Evolutionary conservation across 106 monocot genomes (phyloP), one percentile per base, ranked within the genome.

Genomic region (Allium fistulosum): DNA sequence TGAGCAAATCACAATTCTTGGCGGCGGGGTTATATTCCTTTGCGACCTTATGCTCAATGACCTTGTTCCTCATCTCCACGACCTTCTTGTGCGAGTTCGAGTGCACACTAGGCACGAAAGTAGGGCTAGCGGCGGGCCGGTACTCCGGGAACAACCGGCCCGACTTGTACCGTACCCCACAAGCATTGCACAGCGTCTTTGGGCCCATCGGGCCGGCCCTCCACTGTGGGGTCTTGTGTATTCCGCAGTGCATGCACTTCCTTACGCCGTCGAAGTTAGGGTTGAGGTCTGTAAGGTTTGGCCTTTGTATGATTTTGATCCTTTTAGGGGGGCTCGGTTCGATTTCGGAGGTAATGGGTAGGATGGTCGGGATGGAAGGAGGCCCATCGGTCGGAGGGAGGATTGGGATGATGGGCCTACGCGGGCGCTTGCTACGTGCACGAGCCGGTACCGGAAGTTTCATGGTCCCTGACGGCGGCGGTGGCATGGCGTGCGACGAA

Each of bases 221-320:
- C 83, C 87, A 83, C 75, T 87, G 87, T 57, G 87, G 82, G 14
- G 87, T 87, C 72, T 83, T 77, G 61, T 72, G 77, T 37, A 71
- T 53, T 18, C 60, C 77, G 68, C 87, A 83, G 61, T 83, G 83
- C 72, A 18, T 9, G 66, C 87, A 87, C 58, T 59, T 67, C 57
- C 65, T 16, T 49, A 7, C 12, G 26, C 10, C 17, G 65, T 17
- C 49, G 51, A 18, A 10, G 17, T 12, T 59, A 51, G 46, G 2
- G 64, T 26, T 55, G 11, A 47, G 17, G 58, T 7, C 58, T 18
- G 11, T 8, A 15, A 58, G 13, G 1, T 7, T 7, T 0, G 13
- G 0, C 10, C 5, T 53, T 28, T 53, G 51, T 53, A 52, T 52
- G 26, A 6, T 67, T 49, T 69, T 57, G 47, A 10, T 69, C 58